These are phyloP conservation scores for Calonectria hawksworthii DNA, from an alignment of 2,329 filamentous ascomycete species.

Conservation along the genomic window DNA sequence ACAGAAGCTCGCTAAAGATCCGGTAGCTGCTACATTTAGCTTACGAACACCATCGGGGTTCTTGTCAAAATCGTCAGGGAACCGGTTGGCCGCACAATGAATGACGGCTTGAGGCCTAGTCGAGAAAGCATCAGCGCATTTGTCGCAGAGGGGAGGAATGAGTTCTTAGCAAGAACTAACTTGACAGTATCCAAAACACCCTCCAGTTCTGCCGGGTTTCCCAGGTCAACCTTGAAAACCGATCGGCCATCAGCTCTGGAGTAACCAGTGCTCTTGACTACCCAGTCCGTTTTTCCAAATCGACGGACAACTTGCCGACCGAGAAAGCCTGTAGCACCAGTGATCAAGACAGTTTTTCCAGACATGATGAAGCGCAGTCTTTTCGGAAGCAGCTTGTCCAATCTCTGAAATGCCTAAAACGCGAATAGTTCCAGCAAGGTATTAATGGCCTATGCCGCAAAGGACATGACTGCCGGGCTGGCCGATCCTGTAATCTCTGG, in stretches of 20 bases:
- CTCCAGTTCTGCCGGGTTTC: slow-evolving; percentile 61
- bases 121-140: slow-evolving; percentile 16
- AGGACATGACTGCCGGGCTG: not conserved
- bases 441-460: not conserved
- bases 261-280: slow-evolving; percentile 79
- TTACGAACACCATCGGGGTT: slow-evolving; percentile 81
- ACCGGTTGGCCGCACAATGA: slow-evolving; percentile 92
- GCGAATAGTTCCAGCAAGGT: not conserved
- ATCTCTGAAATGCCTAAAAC: not conserved
- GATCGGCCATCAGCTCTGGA: slow-evolving; percentile 79
- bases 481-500: not conserved
- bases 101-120: slow-evolving; percentile 81
- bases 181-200: slow-evolving; percentile 66
- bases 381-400: not conserved
- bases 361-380: slow-evolving; percentile 33
- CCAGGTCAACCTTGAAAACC: slow-evolving; percentile 72
- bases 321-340: slow-evolving; percentile 87
- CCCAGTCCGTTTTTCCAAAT: slow-evolving; percentile 75
- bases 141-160: not conserved
- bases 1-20: slow-evolving; percentile 74
- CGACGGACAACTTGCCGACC: slow-evolving; percentile 82
- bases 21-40: slow-evolving; percentile 81
- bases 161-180: slow-evolving; percentile 52
- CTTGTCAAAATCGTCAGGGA: slow-evolving; percentile 86
- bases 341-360: slow-evolving; percentile 75